Base-by-base conservation (phyloP, 2,329 filamentous ascomycete species). In the Talaromyces sp. region DNA sequence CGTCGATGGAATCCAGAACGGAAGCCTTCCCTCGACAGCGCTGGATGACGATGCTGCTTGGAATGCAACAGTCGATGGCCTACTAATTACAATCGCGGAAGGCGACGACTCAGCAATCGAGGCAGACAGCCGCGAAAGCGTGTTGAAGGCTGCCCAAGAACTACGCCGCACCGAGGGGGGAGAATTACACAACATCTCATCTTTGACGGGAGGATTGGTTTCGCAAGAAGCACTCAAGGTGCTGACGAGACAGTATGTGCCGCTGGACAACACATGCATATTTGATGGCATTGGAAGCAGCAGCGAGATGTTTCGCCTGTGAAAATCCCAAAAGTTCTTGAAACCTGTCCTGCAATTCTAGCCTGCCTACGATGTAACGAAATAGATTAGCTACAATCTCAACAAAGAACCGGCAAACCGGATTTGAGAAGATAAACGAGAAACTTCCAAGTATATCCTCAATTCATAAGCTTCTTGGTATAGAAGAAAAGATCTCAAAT, bases 191-290 rank as follows among this genome's bases (percentile, higher is more conserved):
- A 98, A 97, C 72, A 90, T 96, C 59, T 89, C 93, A 32, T 88
- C 93, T 27, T 78, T 96, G 59, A 89, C 88, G 1, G 96, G 95
- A 31, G 96, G 95, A 3, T 89, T 99, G 80, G 89, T 96, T 54
- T 91, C 93, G n/a, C 96, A 99, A 76, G 95, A 99, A 78, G 86
- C 93, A 64, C 96, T 99, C 78, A 99, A 99, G 73, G 83, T 86
- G 6, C 64, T 81, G 51, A 88, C 86, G n/a, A 81, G 82, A 68
- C 86, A 88, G 73, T 88, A 88, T 69, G 78, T 86, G 11, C 85
- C 86, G 1, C 77, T 87, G 9, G 84, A 87, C 70, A 86, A 87
- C 62, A 85, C 82, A 0, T 86, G 84, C 67, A 71, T 87, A 26
- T 87, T 86, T 65, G 84, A 88, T 68, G 86, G 86, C 1, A 79